Base-by-base conservation (phyloP, 2,329 filamentous ascomycete genomes). In the Fonsecaea erecta region DNA sequence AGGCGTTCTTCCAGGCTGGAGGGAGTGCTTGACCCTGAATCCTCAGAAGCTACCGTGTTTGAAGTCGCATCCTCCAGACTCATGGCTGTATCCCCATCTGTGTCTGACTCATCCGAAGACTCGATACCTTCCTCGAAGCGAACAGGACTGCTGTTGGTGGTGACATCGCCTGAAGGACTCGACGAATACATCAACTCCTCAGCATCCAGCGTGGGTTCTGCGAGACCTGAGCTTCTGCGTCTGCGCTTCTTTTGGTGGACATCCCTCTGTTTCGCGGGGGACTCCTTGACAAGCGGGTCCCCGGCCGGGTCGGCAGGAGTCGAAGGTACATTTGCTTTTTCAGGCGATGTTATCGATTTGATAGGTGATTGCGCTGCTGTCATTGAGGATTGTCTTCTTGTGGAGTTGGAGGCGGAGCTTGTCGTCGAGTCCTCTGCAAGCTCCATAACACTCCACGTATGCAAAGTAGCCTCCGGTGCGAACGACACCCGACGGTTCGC, bases 361-460 rank as follows among this genome's bases (percentile, higher is more conserved):
- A 52, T 58, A 1, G 71, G 70, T 12, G 71, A 68, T 46, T 71
- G 75, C 63, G 68, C 72, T 21, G 73, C 73, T 24, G 83, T 81
- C 32, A 85, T 75, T 14, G 85, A 86, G 2, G 92, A 95, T 59
- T 88, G 87, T 68, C 91, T 85, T 71, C 92, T 83, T 12, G 90
- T 92, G 11, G 88, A 88, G 69, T 94, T 91, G 0, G 90, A 90
- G 7, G 85, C 84, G 6, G 88, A 89, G 11, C 87, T 88, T 14
- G 89, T 90, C 1, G 93, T 96, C 21, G 92, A 92, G 75, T 97
- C 93, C 74, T 93, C 92, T 75, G 88, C 85, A 68, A 93, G 90
- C 74, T 98, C 94, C 52, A 97, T 87, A 62, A 95, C 93, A 74
- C 98, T 93, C 84, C 96, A 98, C 0, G 95, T 99, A 76, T 99